These are phyloP conservation scores for Glycine latifolia DNA, from an alignment of 306 rosid genomes.

Conservation along the genomic window DNA sequence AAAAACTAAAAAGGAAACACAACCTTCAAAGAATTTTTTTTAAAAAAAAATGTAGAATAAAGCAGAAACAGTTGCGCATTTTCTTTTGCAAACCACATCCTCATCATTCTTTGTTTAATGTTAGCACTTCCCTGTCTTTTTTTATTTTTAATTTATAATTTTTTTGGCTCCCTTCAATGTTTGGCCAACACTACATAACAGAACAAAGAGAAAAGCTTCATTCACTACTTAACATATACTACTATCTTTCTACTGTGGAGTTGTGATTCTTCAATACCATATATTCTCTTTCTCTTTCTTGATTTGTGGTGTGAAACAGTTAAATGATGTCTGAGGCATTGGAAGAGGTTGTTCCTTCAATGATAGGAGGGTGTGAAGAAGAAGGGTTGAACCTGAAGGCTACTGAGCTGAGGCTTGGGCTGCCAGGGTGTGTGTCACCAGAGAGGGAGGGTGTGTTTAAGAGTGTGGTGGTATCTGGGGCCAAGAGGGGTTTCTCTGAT, in stretches of 20 bases:
- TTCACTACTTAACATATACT: constrained; percentile 24
- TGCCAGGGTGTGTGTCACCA: constrained; percentile 93
- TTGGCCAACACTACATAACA: constrained; percentile 31
- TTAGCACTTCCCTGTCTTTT: not conserved
- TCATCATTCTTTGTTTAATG: not conserved
- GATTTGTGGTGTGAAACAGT: constrained; percentile 46
- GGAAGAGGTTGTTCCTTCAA: constrained; percentile 64
- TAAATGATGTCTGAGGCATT: constrained; percentile 62
- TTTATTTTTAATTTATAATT: not conserved
- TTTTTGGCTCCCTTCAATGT: constrained; percentile 32
- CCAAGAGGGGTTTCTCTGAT: constrained; percentile 89
- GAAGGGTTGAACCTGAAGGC: constrained; percentile 82
- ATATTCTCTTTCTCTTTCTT: constrained; percentile 9
- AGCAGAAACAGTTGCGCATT: constrained; percentile 48
- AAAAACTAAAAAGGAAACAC: constrained; percentile 32
- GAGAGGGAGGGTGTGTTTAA: constrained; percentile 67
- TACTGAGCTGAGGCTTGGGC: constrained; percentile 89
- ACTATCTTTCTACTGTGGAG: constrained; percentile 5
- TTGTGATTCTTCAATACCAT: constrained; percentile 39
- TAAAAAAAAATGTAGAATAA: constrained; percentile 18
- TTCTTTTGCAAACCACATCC: constrained; percentile 41
- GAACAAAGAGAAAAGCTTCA: constrained; percentile 47
- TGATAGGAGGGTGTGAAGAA: constrained; percentile 61
- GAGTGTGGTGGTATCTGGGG: constrained; percentile 71
- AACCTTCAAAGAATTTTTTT: constrained; percentile 37